A percentile compares a stretch with the other conserved stretches of the same genome.
Conservation (phyloP, 306 rosid species). For the Abrus pulchellus region DNA sequence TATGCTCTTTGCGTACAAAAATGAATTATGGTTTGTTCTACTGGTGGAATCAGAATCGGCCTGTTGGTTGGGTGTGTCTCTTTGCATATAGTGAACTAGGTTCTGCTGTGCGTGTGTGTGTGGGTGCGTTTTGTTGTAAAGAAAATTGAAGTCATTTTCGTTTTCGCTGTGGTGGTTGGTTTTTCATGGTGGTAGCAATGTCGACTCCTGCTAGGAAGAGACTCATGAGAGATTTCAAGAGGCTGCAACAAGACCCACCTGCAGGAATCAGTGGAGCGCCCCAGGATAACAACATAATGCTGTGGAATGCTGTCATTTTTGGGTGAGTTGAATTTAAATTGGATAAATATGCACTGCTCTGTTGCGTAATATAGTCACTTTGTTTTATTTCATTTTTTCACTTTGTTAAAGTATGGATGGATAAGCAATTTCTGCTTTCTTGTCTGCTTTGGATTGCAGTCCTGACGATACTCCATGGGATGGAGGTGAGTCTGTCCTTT, state of each 20-base stretch:
- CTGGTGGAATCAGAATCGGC: background rate
- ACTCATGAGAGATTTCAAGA: slow-evolving; percentile 97
- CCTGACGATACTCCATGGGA: slow-evolving; percentile 80
- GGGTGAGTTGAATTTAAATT: slow-evolving; percentile 71
- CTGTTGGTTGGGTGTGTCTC: background rate
- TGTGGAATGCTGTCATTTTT: slow-evolving; percentile 98
- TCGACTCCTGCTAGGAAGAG: slow-evolving; percentile 96
- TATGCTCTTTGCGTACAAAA: background rate
- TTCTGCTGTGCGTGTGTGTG: background rate
- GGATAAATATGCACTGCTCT: slow-evolving; percentile 29
- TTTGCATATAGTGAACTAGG: background rate
- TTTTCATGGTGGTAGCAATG: slow-evolving; percentile 71
- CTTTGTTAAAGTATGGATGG: slow-evolving; percentile 55
- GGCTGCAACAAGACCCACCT: slow-evolving; percentile 98
- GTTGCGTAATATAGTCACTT: slow-evolving; percentile 34
- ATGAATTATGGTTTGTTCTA: background rate
- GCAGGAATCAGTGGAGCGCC: slow-evolving; percentile 99
- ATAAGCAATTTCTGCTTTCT: slow-evolving; percentile 66
- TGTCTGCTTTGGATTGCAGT: slow-evolving; percentile 72
- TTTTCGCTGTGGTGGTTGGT: slow-evolving; percentile 14
- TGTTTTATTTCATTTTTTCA: slow-evolving; percentile 30
- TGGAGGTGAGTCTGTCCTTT: slow-evolving; percentile 64
- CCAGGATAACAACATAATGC: slow-evolving; percentile 95
- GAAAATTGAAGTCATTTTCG: slow-evolving; percentile 7
- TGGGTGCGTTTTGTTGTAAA: background rate